Base-by-base conservation (phyloP, 345 rosid species). In the Melaleuca alternifolia region DNA sequence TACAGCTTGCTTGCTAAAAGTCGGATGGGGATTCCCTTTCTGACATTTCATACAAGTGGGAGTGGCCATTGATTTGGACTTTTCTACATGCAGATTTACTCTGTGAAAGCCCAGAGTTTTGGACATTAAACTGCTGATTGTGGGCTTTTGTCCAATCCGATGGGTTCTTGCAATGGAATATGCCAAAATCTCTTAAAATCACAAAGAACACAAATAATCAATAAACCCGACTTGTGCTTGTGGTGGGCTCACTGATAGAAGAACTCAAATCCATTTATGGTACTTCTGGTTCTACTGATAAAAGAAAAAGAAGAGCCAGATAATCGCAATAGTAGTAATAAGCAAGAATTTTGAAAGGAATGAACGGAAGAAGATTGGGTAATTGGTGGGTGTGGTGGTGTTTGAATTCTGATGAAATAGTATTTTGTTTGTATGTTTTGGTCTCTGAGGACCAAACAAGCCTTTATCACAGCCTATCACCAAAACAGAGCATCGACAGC, bases 361-460 rank as follows among this genome's bases (percentile, higher is more conserved):
- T 1, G 46, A 83, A 53, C 8, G 61, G 85, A 51, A 33, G 62
- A 83, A 51, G 54, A 53, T 83, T 28, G 44, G 59, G 41, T 51
- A 51, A 85, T 52, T 56, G 76, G 81, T 26, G 71, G 84, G 61
- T 56, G 65, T 20, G 21, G 28, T 24, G 54, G 62, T 26, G 59
- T 37, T 41, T 46, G 37, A 53, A 5, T 52, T 14, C 7, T 15
- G 85, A 71, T 54, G 86, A 28, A 83, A 30, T 79, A 54, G 18
- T 61, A 8, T 90, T 85, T 92, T 87, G 92, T 92, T 89, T 82
- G 86, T 83, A 87, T 76, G 87, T 85, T 76, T 28, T 10, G 91
- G 89, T 82, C 88, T 85, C 88, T 86, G 94, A 91, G 91, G 91
- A 94, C 96, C 98, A 91, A 93, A 93, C 94, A 94, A 89, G 93